These are phyloP conservation scores for Pythium rhizo-oryzae DNA, from an alignment of 352 stramenopile species.

Conservation along the genomic window DNA sequence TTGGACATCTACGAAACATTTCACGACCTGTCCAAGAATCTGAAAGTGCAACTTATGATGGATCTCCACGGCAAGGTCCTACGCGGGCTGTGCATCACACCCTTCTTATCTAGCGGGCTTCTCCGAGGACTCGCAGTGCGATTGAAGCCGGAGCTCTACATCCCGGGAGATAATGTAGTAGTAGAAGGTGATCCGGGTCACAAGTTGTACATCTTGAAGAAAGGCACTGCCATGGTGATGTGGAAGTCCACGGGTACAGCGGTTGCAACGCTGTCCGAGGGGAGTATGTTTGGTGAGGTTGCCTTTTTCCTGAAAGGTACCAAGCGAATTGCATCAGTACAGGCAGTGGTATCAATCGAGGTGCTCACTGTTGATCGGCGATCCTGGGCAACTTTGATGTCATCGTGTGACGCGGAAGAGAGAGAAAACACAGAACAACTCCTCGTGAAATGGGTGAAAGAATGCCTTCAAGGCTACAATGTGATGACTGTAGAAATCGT, in stretches of 20 bases:
- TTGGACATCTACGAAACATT: conserved; percentile 75
- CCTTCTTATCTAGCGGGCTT: conserved; percentile 54
- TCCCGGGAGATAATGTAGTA: conserved; percentile 71
- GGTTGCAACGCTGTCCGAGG: conserved; percentile 55
- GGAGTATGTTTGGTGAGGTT: conserved; percentile 74
- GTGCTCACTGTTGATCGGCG: conserved; percentile 55
- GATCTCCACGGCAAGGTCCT: conserved; percentile 66
- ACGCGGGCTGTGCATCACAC: conserved; percentile 53
- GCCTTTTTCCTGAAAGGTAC: conserved; percentile 70
- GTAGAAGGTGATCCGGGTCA: conserved; percentile 65
- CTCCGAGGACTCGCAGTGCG: conserved; percentile 61
- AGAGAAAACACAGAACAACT: conserved; percentile 39
- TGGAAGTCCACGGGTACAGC: conserved; percentile 70
- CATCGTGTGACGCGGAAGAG: conserved; percentile 44
- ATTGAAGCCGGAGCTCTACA: conserved; percentile 71
- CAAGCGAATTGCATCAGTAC: conserved; percentile 63
- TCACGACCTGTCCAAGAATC: conserved; percentile 68
- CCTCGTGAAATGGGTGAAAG: conserved; percentile 57
- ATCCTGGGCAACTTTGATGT: conserved; percentile 54
- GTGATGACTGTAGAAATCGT: conserved; percentile 74
- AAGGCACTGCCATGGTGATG: conserved; percentile 60
- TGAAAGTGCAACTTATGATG: conserved; percentile 72
- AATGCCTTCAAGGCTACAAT: conserved; percentile 71
- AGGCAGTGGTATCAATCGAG: conserved; percentile 65
- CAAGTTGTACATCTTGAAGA: conserved; percentile 78